Percentiles rank a stretch among this genome's conserved stretches.
These are phyloP conservation scores for Candida stauntonica DNA, from an alignment of 805 yeast genomes.

Conservation along the genomic window DNA sequence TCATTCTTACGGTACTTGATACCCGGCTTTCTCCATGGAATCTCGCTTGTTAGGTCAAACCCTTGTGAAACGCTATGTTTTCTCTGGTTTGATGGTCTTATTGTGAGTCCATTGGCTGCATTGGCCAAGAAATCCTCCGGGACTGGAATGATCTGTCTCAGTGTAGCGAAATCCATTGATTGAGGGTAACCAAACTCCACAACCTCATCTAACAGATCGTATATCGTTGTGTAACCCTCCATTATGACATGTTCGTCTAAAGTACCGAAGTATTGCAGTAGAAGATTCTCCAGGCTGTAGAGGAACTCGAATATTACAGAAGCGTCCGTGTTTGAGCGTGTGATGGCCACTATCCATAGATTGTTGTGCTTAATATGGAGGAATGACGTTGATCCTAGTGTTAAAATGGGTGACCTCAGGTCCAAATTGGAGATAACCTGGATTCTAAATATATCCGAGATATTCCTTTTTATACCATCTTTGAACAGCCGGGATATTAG, in stretches of 20 bases:
- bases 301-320: conserved; percentile 75
- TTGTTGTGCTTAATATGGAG: conserved; percentile 60
- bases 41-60: conserved; percentile 12
- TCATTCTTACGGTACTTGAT: conserved; percentile 80
- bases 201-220: conserved; percentile 74
- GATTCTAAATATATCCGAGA: conserved; percentile 85
- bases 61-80: conserved; percentile 2
- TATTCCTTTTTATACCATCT: conserved; percentile 71
- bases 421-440: conserved; percentile 76
- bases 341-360: conserved; percentile 84
- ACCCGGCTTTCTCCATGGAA: conserved; percentile 67
- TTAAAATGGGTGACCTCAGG: conserved; percentile 60
- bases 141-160: conserved; percentile 34
- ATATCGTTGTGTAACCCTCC: conserved; percentile 62
- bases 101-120: background rate
- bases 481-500: conserved; percentile 68
- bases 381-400: conserved; percentile 90
- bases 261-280: conserved; percentile 38
- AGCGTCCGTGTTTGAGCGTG: conserved; percentile 85
- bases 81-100: conserved; percentile 1
- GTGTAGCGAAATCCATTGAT: conserved; percentile 45
- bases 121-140: conserved; percentile 3
- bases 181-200: conserved; percentile 78
- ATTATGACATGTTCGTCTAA: conserved; percentile 45
- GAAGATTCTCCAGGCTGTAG: conserved; percentile 51